A percentile compares a stretch with the other conserved stretches of the same genome.
Conservation (phyloP, 495 filamentous ascomycete genomes). For the Penicillium crystallinum region DNA sequence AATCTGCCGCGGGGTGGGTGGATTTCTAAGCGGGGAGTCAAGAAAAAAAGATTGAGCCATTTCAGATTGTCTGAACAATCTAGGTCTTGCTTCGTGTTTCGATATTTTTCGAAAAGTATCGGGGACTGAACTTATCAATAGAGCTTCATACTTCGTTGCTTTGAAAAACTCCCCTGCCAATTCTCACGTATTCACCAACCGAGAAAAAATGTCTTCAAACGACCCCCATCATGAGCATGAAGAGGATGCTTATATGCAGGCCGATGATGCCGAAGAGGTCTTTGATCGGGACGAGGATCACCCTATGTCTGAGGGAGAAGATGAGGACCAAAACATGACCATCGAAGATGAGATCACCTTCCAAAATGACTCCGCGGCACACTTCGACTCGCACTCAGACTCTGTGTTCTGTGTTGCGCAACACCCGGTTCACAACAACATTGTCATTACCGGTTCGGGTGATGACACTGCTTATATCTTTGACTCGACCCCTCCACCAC, state of each 20-base stretch:
- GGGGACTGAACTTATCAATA: neutral
- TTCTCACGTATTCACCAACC: neutral
- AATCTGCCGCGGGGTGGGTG: constrained; percentile 29
- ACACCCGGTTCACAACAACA: constrained; percentile 71
- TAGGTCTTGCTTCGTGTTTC: neutral
- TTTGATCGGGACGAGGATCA: constrained; percentile 64
- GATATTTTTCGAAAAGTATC: neutral
- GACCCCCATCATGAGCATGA: constrained; percentile 48
- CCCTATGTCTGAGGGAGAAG: constrained; percentile 56
- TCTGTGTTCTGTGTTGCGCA: constrained; percentile 90
- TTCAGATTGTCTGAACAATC: constrained; percentile 9
- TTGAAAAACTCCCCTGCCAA: neutral
- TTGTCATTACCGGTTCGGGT: constrained; percentile 86
- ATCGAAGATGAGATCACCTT: constrained; percentile 65
- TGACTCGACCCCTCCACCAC: constrained; percentile 57
- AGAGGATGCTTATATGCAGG: constrained; percentile 55
- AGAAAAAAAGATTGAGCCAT: constrained; percentile 17
- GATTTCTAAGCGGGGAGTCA: constrained; percentile 41
- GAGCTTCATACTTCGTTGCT: neutral
- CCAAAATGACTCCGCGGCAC: constrained; percentile 84
- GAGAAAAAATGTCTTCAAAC: constrained; percentile 42
- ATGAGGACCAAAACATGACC: constrained; percentile 52
- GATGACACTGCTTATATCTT: constrained; percentile 79
- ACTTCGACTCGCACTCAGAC: constrained; percentile 85
- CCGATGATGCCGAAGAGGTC: constrained; percentile 68